phyloP scores from a whole-genome alignment of 768 basidiomycete species.

The Naganishia friedmannii region DNA sequence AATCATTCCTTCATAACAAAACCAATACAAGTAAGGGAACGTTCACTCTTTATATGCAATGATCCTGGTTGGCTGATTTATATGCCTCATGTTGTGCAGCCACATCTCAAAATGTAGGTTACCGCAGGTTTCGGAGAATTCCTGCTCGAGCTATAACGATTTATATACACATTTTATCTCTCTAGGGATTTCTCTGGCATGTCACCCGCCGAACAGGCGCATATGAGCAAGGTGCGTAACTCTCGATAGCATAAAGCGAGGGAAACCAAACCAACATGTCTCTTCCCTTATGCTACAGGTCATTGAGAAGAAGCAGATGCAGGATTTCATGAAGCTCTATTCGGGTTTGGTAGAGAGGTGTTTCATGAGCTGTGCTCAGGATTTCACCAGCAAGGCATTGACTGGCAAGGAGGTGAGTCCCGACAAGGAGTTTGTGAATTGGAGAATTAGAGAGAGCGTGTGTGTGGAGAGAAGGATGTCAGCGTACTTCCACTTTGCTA shows the following conservation, averaged over 20 bases:
- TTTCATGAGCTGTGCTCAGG: conserved; percentile 90
- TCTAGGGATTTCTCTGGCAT: conserved; percentile 78
- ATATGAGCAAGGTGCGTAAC: conserved; percentile 61
- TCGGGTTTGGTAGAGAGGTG: conserved; percentile 91
- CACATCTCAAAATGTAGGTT: conserved; percentile 5
- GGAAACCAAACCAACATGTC: background rate
- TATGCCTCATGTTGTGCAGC: background rate
- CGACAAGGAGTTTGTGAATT: background rate
- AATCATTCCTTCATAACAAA: background rate
- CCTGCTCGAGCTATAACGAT: background rate
- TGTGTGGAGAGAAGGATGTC: background rate
- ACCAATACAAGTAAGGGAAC: background rate
- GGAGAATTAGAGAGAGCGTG: too few species aligned
- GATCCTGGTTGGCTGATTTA: background rate
- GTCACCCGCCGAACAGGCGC: conserved; percentile 88
- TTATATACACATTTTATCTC: background rate
- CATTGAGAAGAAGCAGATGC: conserved; percentile 99
- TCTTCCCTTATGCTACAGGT: conserved; percentile 56
- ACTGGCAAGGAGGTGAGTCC: conserved; percentile 79
- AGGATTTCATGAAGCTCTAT: conserved; percentile 95
- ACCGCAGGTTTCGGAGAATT: background rate
- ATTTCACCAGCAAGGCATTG: conserved; percentile 92
- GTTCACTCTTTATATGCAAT: background rate
- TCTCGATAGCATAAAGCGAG: too few species aligned
- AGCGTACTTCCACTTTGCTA: background rate